Base-by-base conservation (phyloP, 441 rosid genomes). In the Flueggea neowawraea region DNA sequence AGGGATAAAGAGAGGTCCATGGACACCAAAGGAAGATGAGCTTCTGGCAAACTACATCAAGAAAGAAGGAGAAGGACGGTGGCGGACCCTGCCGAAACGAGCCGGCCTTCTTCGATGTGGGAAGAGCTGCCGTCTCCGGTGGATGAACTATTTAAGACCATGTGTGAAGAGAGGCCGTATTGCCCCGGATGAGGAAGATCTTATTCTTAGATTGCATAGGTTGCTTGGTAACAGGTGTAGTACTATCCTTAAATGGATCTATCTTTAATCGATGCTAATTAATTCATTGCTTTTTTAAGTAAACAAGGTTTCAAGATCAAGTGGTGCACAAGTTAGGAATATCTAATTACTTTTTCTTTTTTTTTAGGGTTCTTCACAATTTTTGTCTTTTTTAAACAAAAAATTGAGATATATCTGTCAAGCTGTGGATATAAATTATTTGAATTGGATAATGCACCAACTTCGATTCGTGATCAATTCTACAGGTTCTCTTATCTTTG, bases 81-180 rank as follows among this genome's bases (percentile, higher is more conserved):
- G 94, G 94, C 67, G 94, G 31, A 82, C 90, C 10, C 78, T 87
- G 16, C 94, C 94, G 5, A 84, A 84, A 56, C 71, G 81, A 33
- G 90, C 94, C 3, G 94, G 88, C 17, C 71, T 87, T 8, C 85
- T 87, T 64, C 73, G 94, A 1, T 87, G 90, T 45, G 89, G 94
- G 4, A 87, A 87, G 73, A 87, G 94, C 71, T 87, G 94, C 62
- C 85, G 94, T 16, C 85, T 87, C 56, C 81, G 94, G 36, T 87
- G 94, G 94, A 80, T 87, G 90, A 87, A 87, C 49, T 87, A 84
- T 63, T 87, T 87, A 68, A 78, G 94, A 0, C 94, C 94, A 6
- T 74, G 77, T 10, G 87, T 87, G 3, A 87, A 87, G 57, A 80
- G 88, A 12, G 94, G 94, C 0, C 84, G 78, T 52, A 87, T 87